Evolutionary conservation across 2,329 filamentous ascomycete genomes (phyloP), one percentile per base, ranked within the genome.

Genomic region (Teratosphaeria zuluensis): DNA sequence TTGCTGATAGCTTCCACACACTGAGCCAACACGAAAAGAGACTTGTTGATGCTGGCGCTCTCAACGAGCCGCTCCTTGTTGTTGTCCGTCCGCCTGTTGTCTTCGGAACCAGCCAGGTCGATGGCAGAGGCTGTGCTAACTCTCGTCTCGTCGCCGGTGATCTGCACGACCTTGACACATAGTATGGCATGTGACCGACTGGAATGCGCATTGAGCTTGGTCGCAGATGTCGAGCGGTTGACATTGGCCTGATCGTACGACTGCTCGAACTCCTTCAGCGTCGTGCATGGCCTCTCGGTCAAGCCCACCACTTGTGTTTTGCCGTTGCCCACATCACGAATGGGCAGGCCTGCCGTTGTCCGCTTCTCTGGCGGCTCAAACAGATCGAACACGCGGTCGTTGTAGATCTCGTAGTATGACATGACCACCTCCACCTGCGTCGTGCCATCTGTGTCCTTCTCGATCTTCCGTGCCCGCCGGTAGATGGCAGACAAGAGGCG

Each of bases 1-100:
- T 84, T 84, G 68, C 88, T 89, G 70, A 97, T 97, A 58, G 92
- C 92, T 71, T 97, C 92, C 56, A 97, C 92, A 68, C 92, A 97
- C 72, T 96, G 91, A 51, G 90, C 92, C 54, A 97, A 77, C 19
- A 96, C 92, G 68, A 97, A 97, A 6, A 97, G 80, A 63, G 90
- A 95, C 77, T 96, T 97, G 81, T 97, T 97, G 78, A 97, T 97
- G 69, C 90, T 92, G 0, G 92, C 91, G 46, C 91, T 96, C 74
- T 97, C 92, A n/a, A 96, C 84, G 71, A 97, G 79, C 30, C 92
- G 83, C 73, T 96, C 91, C 72, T 92, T 94, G 67, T 87, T 90
- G 73, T 97, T 97, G 56, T 96, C 92, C 0, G 92, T 97, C 55
- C 92, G 81, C 54, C 92, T 83, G 72, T 97, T 97, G 74, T 97